Evolutionary conservation across 345 rosid species (phyloP).

Genomic region (Pseudoturritis turrita): DNA sequence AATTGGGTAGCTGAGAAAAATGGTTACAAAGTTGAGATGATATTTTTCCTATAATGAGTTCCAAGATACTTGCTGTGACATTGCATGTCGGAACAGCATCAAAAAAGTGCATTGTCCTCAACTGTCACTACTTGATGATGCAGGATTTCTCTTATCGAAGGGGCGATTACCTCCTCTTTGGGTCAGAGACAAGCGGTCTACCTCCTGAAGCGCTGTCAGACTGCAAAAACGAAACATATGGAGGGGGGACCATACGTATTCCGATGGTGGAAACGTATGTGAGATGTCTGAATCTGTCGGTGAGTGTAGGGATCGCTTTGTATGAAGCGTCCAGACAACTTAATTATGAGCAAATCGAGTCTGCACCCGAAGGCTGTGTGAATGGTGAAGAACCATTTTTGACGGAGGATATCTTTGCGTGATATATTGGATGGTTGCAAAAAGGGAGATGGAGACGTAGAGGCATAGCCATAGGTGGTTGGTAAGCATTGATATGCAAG

Average conservation of each 20-base stretch:
- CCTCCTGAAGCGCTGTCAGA: slow-evolving; percentile 74
- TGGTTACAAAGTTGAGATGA: neutral
- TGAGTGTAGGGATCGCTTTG: slow-evolving; percentile 84
- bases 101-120: neutral
- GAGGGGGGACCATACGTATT: slow-evolving; percentile 77
- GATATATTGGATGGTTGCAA: neutral
- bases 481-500: neutral
- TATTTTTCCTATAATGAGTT: neutral
- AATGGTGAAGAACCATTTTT: slow-evolving; percentile 35
- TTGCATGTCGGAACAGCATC: neutral
- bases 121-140: slow-evolving; percentile 8
- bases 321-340: slow-evolving; percentile 92
- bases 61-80: too few species aligned
- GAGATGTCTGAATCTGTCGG: slow-evolving; percentile 88
- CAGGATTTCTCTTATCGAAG: slow-evolving; percentile 76
- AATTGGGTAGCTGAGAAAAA: neutral
- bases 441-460: neutral
- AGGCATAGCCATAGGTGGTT: neutral
- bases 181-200: slow-evolving; percentile 84
- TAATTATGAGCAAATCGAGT: slow-evolving; percentile 63
- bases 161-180: slow-evolving; percentile 87
- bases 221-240: slow-evolving; percentile 52
- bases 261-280: slow-evolving; percentile 95
- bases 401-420: slow-evolving; percentile 71
- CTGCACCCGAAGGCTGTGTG: slow-evolving; percentile 30